Percentiles rank a stretch among this genome's conserved stretches.
These are phyloP conservation scores for Debaryomycetaceae sp. DNA, from an alignment of 1,139 yeast genomes.

Conservation along the genomic window DNA sequence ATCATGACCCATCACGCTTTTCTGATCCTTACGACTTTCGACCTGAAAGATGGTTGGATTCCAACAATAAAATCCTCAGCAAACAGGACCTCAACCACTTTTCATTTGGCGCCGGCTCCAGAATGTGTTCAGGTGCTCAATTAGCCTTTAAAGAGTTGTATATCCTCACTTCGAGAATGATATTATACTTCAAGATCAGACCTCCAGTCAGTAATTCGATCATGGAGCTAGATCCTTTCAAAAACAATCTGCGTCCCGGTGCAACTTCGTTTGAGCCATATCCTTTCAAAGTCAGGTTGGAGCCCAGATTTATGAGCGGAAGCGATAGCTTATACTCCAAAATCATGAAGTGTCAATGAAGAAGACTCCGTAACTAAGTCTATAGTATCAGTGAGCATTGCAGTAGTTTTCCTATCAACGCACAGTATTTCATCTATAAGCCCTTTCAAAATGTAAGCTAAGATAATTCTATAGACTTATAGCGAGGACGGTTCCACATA, in stretches of 20 bases:
- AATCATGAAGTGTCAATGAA: conserved; percentile 6
- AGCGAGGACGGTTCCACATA: conserved; percentile 48
- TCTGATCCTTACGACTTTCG: conserved; percentile 48
- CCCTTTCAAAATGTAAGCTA: too few species aligned
- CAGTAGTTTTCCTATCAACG: not conserved
- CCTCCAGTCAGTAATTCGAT: conserved; percentile 28
- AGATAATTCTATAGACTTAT: not conserved
- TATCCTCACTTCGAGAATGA: conserved; percentile 28
- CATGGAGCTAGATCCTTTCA: conserved; percentile 50
- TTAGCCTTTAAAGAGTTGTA: conserved; percentile 65
- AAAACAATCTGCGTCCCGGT: conserved; percentile 43
- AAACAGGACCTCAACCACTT: conserved; percentile 40
- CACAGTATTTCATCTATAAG: too few species aligned
- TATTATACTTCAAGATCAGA: conserved; percentile 34
- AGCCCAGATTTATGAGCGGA: conserved; percentile 19
- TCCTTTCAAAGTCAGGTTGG: conserved; percentile 33
- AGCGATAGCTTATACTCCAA: conserved; percentile 19
- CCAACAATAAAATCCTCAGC: conserved; percentile 13
- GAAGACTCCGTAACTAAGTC: not conserved
- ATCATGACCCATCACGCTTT: conserved; percentile 54
- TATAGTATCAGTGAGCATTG: not conserved
- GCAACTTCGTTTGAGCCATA: conserved; percentile 63
- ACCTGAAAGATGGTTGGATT: conserved; percentile 58
- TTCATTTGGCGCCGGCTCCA: conserved; percentile 66
- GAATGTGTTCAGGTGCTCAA: conserved; percentile 67